These are phyloP conservation scores for Zalaria sp. DNA, from an alignment of 2,329 filamentous ascomycete species.

Conservation along the genomic window DNA sequence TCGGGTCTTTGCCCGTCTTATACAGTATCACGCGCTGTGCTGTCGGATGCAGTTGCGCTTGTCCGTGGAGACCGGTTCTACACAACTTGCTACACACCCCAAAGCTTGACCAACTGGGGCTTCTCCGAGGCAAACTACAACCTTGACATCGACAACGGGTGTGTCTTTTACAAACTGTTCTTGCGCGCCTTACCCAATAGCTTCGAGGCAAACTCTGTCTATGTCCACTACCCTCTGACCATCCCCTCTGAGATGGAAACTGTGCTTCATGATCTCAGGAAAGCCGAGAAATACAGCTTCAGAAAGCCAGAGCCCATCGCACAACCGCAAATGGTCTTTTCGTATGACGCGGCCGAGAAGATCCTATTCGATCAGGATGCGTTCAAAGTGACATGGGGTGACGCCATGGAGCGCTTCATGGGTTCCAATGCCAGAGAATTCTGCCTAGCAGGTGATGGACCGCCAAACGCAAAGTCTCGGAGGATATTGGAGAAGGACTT, in stretches of 20 bases:
- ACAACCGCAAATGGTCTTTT: conserved; percentile 27
- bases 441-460: conserved; percentile 32
- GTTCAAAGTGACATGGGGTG: conserved; percentile 34
- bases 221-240: conserved; percentile 35
- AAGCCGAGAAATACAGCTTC: conserved; percentile 27
- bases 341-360: conserved; percentile 28
- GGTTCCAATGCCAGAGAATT: conserved; percentile 29
- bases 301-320: conserved; percentile 14
- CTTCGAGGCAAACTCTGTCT: conserved; percentile 33
- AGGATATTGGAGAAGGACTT: conserved; percentile 28
- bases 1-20: conserved; percentile 39
- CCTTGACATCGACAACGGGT: conserved; percentile 31
- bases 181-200: conserved; percentile 35
- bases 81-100: conserved; percentile 27
- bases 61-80: conserved; percentile 48
- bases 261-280: conserved; percentile 26
- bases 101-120: conserved; percentile 24
- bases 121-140: conserved; percentile 34
- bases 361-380: conserved; percentile 27
- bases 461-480: conserved; percentile 26
- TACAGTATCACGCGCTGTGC: conserved; percentile 40
- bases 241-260: conserved; percentile 32
- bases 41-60: conserved; percentile 46
- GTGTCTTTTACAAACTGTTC: conserved; percentile 38
- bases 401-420: conserved; percentile 31